Percentiles rank a stretch among this genome's conserved stretches.
Conservation (phyloP, 148 eudicot genomes). For the Talinum fruticosum region DNA sequence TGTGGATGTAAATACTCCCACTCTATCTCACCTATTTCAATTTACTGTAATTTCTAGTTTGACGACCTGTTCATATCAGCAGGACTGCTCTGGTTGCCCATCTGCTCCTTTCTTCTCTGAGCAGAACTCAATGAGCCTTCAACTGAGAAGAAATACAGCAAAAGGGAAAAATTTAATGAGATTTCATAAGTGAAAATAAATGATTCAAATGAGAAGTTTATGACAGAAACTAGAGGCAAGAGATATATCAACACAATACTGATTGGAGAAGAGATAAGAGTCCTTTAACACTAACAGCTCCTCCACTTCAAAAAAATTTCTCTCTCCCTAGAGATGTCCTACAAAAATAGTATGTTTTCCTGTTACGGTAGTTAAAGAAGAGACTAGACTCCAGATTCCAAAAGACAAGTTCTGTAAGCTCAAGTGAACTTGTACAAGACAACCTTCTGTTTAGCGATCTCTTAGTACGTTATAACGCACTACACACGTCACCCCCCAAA, state of each 20-base stretch:
- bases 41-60: conserved; percentile 24
- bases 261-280: background rate
- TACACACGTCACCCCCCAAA: too few species aligned
- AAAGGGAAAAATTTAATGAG: conserved; percentile 4
- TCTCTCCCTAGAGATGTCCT: background rate
- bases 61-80: conserved; percentile 30
- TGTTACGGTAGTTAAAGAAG: too few species aligned
- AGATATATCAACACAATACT: background rate
- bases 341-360: background rate
- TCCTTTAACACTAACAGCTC: too few species aligned
- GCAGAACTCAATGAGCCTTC: conserved; percentile 86
- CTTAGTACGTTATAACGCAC: too few species aligned
- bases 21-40: conserved; percentile 35
- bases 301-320: background rate
- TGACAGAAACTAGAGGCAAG: background rate
- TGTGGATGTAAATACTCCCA: background rate
- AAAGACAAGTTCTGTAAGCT: too few species aligned
- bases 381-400: too few species aligned
- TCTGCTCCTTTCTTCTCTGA: conserved; percentile 44
- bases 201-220: background rate
- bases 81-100: conserved; percentile 23
- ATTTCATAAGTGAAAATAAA: background rate
- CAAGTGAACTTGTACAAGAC: too few species aligned
- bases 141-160: conserved; percentile 34
- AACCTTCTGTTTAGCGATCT: too few species aligned